phyloP scores from a whole-genome alignment of 805 yeast genomes.

The Candida fluviatilis region DNA sequence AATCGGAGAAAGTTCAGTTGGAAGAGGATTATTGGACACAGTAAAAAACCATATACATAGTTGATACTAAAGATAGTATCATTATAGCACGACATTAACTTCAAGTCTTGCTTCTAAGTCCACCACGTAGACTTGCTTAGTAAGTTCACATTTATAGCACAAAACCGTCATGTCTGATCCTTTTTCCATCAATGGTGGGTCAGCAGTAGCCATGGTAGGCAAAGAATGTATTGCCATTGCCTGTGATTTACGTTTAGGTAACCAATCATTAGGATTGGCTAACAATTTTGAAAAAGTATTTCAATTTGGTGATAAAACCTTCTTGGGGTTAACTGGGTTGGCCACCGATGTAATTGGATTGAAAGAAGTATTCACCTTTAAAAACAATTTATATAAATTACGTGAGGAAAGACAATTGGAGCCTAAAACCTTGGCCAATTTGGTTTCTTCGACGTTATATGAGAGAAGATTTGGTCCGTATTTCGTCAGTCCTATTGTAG shows the following conservation, averaged over 20 bases:
- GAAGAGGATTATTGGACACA: too few species aligned
- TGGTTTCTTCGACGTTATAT: slow-evolving; percentile 85
- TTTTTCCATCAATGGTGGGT: slow-evolving; percentile 79
- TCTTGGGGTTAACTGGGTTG: slow-evolving; percentile 89
- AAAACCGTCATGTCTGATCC: slow-evolving; percentile 81
- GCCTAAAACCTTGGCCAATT: slow-evolving; percentile 89
- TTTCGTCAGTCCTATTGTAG: slow-evolving; percentile 94
- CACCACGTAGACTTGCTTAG: too few species aligned
- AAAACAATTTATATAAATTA: slow-evolving; percentile 83
- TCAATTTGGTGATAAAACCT: slow-evolving; percentile 73
- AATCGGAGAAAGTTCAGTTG: too few species aligned
- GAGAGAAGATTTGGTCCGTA: slow-evolving; percentile 94
- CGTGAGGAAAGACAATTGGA: slow-evolving; percentile 89
- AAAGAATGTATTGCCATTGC: slow-evolving; percentile 98
- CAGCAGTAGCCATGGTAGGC: slow-evolving; percentile 98
- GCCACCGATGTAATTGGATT: slow-evolving; percentile 92
- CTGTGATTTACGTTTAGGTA: slow-evolving; percentile 89
- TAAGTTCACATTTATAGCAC: too few species aligned
- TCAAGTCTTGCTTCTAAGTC: too few species aligned
- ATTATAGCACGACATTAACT: too few species aligned
- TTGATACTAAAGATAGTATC: too few species aligned
- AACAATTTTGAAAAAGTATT: slow-evolving; percentile 92
- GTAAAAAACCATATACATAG: too few species aligned
- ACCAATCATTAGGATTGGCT: slow-evolving; percentile 87
- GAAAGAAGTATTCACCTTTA: slow-evolving; percentile 73